Conservation (phyloP, 306 rosid species). For the Astragalus glycyphyllos region DNA sequence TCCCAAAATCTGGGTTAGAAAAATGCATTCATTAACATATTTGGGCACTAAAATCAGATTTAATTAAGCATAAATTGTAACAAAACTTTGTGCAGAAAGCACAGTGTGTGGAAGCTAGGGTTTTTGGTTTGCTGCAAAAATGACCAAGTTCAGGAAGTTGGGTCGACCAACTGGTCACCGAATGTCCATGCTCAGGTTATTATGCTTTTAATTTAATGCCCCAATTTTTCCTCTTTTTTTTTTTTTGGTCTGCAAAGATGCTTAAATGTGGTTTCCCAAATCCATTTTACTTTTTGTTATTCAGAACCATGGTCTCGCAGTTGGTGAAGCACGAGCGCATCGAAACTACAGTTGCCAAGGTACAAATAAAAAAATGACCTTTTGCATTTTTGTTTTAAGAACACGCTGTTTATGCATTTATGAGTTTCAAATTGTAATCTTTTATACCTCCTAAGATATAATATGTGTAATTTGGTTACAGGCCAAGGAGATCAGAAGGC, state of each 20-base stretch:
- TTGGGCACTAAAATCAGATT: too few species aligned
- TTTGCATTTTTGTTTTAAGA: background rate
- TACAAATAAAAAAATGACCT: background rate
- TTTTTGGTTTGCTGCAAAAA: slow-evolving; percentile 34
- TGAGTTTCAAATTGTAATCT: background rate
- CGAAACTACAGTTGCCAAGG: slow-evolving; percentile 97
- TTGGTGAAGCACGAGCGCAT: slow-evolving; percentile 95
- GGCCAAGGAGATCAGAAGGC: slow-evolving; percentile 94
- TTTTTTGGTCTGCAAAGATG: background rate
- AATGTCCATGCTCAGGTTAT: slow-evolving; percentile 85
- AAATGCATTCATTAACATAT: too few species aligned
- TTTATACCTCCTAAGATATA: background rate
- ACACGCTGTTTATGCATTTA: background rate
- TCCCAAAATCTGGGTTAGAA: too few species aligned
- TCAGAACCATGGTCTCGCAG: slow-evolving; percentile 94
- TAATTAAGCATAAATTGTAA: too few species aligned
- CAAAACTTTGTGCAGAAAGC: background rate
- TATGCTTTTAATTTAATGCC: background rate
- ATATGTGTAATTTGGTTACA: slow-evolving; percentile 31
- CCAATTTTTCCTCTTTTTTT: background rate
- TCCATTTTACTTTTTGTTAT: background rate
- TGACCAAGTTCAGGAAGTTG: slow-evolving; percentile 93
- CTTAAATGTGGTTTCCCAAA: background rate
- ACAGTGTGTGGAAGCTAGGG: slow-evolving; percentile 26
- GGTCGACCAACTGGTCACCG: slow-evolving; percentile 79